Evolutionary conservation across 495 filamentous ascomycete genomes (phyloP).

Genomic region (Talaromyces borbonicus): DNA sequence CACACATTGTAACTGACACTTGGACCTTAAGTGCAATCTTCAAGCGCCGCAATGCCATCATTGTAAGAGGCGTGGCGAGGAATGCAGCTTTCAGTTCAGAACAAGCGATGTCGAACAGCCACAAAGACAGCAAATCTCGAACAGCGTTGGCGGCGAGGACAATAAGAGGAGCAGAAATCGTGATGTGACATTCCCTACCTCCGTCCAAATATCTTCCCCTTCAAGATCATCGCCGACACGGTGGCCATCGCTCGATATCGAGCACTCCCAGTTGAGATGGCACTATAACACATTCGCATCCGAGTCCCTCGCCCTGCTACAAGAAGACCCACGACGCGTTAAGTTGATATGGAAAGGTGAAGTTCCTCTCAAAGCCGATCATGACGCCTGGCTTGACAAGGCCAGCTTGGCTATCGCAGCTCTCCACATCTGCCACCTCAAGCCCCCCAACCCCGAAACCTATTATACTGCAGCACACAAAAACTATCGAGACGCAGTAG

Average conservation of each 20-base stretch:
- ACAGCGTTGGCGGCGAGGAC: neutral
- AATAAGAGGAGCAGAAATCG: neutral
- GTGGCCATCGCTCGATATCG: slow-evolving; percentile 4
- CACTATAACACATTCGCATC: slow-evolving; percentile 3
- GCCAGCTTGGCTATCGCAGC: slow-evolving; percentile 2
- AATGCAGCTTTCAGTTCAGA: slow-evolving; percentile 7
- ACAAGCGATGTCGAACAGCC: neutral
- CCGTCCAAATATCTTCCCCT: neutral
- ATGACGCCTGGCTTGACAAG: neutral
- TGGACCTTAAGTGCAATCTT: slow-evolving; percentile 5
- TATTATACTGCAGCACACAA: slow-evolving; percentile 6
- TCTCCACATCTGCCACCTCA: slow-evolving; percentile 4
- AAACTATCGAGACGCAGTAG: slow-evolving; percentile 5
- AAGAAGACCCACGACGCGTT: slow-evolving; percentile 5
- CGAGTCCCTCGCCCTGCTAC: neutral
- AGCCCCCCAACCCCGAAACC: slow-evolving; percentile 2
- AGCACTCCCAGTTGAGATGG: slow-evolving; percentile 3
- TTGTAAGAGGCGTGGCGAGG: slow-evolving; percentile 7
- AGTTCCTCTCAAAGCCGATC: neutral
- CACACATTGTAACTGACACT: neutral
- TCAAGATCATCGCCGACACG: neutral
- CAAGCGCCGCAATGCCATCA: slow-evolving; percentile 8
- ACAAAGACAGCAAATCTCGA: neutral
- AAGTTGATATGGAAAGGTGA: slow-evolving; percentile 6
- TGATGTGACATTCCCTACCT: neutral